Evolutionary conservation across 495 filamentous ascomycete genomes (phyloP), one percentile per base, ranked within the genome.

Genomic region (Xylaria telfairii): DNA sequence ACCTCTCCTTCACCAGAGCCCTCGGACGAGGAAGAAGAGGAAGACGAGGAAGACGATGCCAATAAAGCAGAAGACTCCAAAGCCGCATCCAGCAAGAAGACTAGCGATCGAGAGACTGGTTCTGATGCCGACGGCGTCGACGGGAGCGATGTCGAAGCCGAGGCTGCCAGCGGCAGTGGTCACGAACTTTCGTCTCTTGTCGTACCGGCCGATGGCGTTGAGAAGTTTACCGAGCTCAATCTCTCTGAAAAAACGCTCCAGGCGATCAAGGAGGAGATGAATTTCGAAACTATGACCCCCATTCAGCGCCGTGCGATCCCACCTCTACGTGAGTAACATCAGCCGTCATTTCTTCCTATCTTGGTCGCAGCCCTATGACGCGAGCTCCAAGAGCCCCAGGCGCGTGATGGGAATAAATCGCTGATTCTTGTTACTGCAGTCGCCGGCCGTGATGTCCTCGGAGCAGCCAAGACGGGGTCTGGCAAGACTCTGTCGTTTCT

Each of bases 401-500:
- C 0, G 44, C n/a, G 21, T 21, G 28, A 12, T 12, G 4, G 3
- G 19, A 49, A 26, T 13, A 21, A 13, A 28, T 61, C 15, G 32
- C 57, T 69, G 21, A 69, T 24, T 69, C 1, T 32, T 21, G 0
- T 37, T 7, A 3, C 37, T n/a, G 9, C 32, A 70, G 68, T 98
- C 70, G 93, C 94, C 47, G 96, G 96, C 34, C 77, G 90, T 77
- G 96, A 99, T 83, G 94, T 99, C 34, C 88, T 99, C 34, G 96
- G 96, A 73, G 96, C 96, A 34, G 96, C 96, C 46, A 98, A 99
- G 85, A 99, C 96, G 0, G 96, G 96, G 10, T 95, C 92, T 19
- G 96, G 96, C 75, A 99, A 99, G 85, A 99, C 96, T 1, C 80
- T 99, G 56, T 90, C 95, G 21, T 99, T 99, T 82, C 83, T 99